phyloP scores from a whole-genome alignment of 306 rosid genomes.

The Astragalus glycyphyllos region DNA sequence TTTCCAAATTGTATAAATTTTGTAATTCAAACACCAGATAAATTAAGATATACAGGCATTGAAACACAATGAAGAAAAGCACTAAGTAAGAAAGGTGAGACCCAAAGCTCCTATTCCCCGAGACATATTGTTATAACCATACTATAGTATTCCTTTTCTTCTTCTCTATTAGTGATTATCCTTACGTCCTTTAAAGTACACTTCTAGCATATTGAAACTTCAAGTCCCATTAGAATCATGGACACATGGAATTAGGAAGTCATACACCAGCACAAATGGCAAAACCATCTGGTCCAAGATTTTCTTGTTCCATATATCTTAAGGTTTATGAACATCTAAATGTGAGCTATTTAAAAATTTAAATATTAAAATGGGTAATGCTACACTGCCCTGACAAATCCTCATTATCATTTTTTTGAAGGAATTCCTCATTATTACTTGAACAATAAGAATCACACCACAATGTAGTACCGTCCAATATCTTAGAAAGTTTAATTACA shows the following conservation, averaged over 20 bases:
- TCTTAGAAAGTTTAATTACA: background rate
- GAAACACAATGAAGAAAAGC: slow-evolving; percentile 30
- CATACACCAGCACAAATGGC: slow-evolving; percentile 2
- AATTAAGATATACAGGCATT: background rate
- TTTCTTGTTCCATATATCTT: background rate
- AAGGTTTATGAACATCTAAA: slow-evolving; percentile 17
- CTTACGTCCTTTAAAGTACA: background rate
- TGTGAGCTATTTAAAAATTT: background rate
- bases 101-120: background rate
- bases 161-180: slow-evolving; percentile 6
- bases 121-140: background rate
- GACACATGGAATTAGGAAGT: slow-evolving; percentile 3
- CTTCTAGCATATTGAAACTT: slow-evolving; percentile 29
- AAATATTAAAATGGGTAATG: background rate
- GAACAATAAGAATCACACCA: background rate
- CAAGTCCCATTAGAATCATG: slow-evolving; percentile 19
- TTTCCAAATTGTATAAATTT: slow-evolving; percentile 3
- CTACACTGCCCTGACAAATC: background rate
- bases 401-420: too few relatives aligned
- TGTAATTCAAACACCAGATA: background rate
- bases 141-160: background rate
- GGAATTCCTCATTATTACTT: background rate
- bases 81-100: background rate
- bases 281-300: slow-evolving; percentile 15
- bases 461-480: background rate